Base-by-base conservation (phyloP, 2,329 filamentous ascomycete genomes). In the Ascochyta viciae-villosae region DNA sequence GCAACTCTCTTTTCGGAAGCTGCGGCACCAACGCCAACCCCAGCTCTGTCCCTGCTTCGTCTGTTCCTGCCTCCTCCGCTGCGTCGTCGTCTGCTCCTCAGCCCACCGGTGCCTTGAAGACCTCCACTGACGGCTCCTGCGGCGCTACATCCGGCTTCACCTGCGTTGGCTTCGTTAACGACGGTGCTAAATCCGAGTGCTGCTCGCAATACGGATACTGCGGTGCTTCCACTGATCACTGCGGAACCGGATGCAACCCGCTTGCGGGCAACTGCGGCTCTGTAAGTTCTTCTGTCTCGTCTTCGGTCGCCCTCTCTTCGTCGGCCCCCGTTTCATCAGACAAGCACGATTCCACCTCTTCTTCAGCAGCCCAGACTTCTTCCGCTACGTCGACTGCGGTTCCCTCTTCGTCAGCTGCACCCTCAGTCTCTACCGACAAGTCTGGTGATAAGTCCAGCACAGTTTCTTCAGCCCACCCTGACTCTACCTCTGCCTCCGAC, bases 191-290 rank as follows among this genome's bases (percentile, higher is more conserved):
- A 53, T 78, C 80, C 2, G 66, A 76, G 56, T 82, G 80, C 71
- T 82, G 80, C 70, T 79, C 76, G 15, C 67, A 67, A 51, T 76
- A 74, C 51, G 79, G 79, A 19, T 76, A 70, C 64, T 82, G 81
- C 46, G 73, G 74, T 50, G 53, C 61, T 22, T 63, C 63, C 1
- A 33, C 53, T n/a, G 71, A 61, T 23, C 65, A 75, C 59, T 76
- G 73, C 53, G 65, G 66, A 19, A 54, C 65, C 2, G 70, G 68
- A n/a, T 77, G 74, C 71, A 76, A 57, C 50, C 65, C 23, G 13
- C 43, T 16, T 74, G 71, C 50, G 72, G 74, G 54, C 38, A 53
- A 27, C 27, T 57, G 54, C 40, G 49, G 38, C 42, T 52, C 49
- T 50, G 44, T 50, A 40, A 47, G 48, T 48, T 43, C 48, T 43